Evolutionary conservation across 768 basidiomycete species (phyloP), one percentile per base, ranked within the genome.

Genomic region (Psilocybe azurescens): DNA sequence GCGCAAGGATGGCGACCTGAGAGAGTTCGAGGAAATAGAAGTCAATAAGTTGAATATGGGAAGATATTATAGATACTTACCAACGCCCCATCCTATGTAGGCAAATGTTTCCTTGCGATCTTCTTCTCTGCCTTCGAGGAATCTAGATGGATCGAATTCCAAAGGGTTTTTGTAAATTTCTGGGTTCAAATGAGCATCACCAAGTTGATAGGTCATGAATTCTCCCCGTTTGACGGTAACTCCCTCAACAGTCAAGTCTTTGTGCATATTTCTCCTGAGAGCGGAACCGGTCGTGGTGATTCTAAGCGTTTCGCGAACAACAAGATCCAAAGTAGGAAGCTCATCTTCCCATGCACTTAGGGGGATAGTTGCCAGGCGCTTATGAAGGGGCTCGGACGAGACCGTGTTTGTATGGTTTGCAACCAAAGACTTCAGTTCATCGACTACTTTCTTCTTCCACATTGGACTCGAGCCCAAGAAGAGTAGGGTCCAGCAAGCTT

Each of bases 271-370:
- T 2, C 80, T 70, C 10, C 79, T 76, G 28, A 79, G 64, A 0
- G 69, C 60, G 1, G 78, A 73, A 1, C 65, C 70, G 4, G 67
- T 70, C 16, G 71, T 11, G 0, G 70, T 68, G 5, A 80, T 53
- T 6, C 79, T 74, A 5, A 81, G 65, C 1, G 79, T 81, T 62
- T 81, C 79, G 16, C 77, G 74, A 28, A 79, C 73, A 24, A 77
- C 68, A 13, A 73, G 60, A 13, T 81, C 79, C 32, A 79, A n/a
- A 10, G 67, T 64, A 3, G 79, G 79, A 67, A 78, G 73, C 52
- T 77, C 71, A 13, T 76, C 75, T 62, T 81, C 80, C 80, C 79
- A 81, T 14, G 72, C 77, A 2, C 63, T 48, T 47, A 77, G 65
- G 0, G 79, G 76, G 39, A 81, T 72, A 3, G 67, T 28, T 1